Evolutionary conservation across 352 stramenopile genomes (phyloP).

Genomic region (Hyaloperonospora brassicae): DNA sequence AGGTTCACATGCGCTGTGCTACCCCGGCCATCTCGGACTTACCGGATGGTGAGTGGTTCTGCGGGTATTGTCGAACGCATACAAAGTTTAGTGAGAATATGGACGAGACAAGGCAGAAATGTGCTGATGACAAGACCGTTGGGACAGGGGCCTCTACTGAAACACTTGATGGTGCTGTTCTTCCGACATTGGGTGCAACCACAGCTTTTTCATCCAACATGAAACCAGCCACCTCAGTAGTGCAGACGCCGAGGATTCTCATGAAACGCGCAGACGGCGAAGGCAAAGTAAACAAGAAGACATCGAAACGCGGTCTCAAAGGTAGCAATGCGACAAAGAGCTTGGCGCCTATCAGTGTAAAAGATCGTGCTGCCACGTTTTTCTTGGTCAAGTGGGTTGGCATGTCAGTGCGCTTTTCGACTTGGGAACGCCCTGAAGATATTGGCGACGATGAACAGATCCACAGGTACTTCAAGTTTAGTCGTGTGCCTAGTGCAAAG

Average conservation of each 20-base stretch:
- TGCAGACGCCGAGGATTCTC: slow-evolving; percentile 46
- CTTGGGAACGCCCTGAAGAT: slow-evolving; percentile 82
- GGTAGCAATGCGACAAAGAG: slow-evolving; percentile 16
- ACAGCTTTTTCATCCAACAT: slow-evolving; percentile 3
- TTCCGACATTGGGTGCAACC: slow-evolving; percentile 1
- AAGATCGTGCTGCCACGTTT: slow-evolving; percentile 55
- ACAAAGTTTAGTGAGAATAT: slow-evolving; percentile 41
- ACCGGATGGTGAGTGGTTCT: slow-evolving; percentile 80
- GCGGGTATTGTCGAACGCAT: slow-evolving; percentile 53
- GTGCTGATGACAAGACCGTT: slow-evolving; percentile 5
- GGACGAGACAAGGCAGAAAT: slow-evolving; percentile 13
- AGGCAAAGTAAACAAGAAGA: slow-evolving; percentile 70
- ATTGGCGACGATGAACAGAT: slow-evolving; percentile 86
- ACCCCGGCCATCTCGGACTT: slow-evolving; percentile 60
- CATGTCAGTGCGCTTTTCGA: slow-evolving; percentile 79
- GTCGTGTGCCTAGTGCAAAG: slow-evolving; percentile 69
- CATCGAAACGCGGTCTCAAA: slow-evolving; percentile 28
- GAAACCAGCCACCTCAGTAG: slow-evolving; percentile 6
- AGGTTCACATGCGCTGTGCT: slow-evolving; percentile 83
- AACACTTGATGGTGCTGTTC: neutral
- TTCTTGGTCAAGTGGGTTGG: slow-evolving; percentile 86
- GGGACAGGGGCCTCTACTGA: slow-evolving; percentile 2
- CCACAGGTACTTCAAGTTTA: slow-evolving; percentile 86
- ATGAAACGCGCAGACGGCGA: slow-evolving; percentile 36
- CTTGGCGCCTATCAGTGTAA: slow-evolving; percentile 20